phyloP scores from a whole-genome alignment of 192 early-diverging fungal species.

The Dissophora globulifera region DNA sequence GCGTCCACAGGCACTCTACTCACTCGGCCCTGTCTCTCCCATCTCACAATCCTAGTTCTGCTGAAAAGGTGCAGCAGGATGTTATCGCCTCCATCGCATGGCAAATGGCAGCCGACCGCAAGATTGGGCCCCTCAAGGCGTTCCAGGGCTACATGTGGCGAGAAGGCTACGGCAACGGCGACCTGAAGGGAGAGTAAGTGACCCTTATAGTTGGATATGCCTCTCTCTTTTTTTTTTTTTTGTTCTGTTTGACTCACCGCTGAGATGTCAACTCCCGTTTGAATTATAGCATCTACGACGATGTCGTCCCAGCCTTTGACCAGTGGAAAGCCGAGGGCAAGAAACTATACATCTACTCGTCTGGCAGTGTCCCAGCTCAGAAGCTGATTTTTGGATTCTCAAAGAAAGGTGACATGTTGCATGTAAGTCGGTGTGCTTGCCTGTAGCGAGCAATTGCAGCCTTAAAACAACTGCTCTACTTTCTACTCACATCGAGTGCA shows the following conservation, averaged over 20 bases:
- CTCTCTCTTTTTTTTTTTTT: too few species aligned
- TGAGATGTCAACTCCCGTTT: neutral
- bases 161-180: slow-evolving; percentile 80
- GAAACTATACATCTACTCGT: slow-evolving; percentile 94
- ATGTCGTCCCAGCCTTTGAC: slow-evolving; percentile 84
- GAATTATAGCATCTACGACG: slow-evolving; percentile 85
- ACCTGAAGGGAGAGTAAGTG: slow-evolving; percentile 80
- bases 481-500: too few species aligned
- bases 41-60: slow-evolving; percentile 31
- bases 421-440: slow-evolving; percentile 38
- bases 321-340: slow-evolving; percentile 70
- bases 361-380: slow-evolving; percentile 93
- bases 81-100: slow-evolving; percentile 79
- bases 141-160: slow-evolving; percentile 99
- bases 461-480: too few species aligned
- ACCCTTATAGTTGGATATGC: neutral
- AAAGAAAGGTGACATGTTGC: slow-evolving; percentile 79
- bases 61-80: slow-evolving; percentile 59
- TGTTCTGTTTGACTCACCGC: neutral
- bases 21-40: neutral
- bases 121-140: slow-evolving; percentile 88
- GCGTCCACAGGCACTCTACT: too few species aligned
- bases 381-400: slow-evolving; percentile 91
- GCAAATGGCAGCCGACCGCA: slow-evolving; percentile 90
- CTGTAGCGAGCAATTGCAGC: too few species aligned